Evolutionary conservation across 495 filamentous ascomycete species (phyloP).

Genomic region (Aspergillus biplanus): DNA sequence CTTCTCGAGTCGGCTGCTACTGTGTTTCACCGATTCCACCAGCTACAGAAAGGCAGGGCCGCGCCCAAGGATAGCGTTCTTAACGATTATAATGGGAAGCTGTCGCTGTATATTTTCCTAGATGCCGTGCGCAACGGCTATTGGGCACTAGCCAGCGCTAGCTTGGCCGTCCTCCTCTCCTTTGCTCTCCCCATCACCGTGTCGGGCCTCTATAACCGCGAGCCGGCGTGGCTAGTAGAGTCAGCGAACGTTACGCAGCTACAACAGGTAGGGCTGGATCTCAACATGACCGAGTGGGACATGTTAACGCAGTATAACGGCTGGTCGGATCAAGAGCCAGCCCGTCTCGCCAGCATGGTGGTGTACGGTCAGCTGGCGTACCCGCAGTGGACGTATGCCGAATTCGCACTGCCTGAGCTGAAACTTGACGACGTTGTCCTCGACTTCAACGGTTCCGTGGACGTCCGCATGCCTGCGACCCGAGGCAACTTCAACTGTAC

Average conservation of each 20-base stretch:
- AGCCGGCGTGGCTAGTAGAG: not conserved
- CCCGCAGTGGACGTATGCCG: not conserved
- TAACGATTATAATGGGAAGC: not conserved
- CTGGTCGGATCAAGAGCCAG: not conserved
- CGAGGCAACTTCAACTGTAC: not conserved
- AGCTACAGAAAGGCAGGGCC: not conserved
- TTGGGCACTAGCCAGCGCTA: not conserved
- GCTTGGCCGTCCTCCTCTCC: not conserved
- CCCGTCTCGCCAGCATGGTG: not conserved
- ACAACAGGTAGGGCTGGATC: not conserved
- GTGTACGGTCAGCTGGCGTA: not conserved
- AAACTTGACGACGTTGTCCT: not conserved
- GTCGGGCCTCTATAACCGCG: not conserved
- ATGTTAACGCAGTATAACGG: not conserved
- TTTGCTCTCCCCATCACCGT: not conserved
- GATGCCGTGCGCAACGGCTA: not conserved
- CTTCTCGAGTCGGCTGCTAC: not conserved
- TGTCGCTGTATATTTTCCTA: not conserved
- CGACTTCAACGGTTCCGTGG: not conserved
- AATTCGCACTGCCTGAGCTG: not conserved
- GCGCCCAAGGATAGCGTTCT: not conserved
- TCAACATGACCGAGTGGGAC: not conserved
- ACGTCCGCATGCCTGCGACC: not conserved
- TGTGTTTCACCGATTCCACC: not conserved
- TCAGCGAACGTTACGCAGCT: not conserved